Base-by-base conservation (phyloP, 768 basidiomycete genomes). In the Trametes maxima region DNA sequence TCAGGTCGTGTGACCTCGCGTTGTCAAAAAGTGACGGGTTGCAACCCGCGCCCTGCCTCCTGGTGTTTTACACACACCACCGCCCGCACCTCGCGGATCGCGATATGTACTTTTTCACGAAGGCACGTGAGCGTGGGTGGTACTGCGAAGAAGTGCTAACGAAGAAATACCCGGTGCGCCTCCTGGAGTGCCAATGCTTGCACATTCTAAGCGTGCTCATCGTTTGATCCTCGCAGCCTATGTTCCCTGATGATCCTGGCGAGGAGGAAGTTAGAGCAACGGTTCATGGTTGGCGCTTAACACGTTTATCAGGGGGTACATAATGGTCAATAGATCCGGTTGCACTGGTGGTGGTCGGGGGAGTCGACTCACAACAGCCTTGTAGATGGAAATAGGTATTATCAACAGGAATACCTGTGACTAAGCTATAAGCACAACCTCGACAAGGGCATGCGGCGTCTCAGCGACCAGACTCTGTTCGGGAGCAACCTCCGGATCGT, bases 31-130 rank as follows among this genome's bases (percentile, higher is more conserved):
- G 47, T 60, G 25, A 71, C 33, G 44, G 56, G 45, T 45, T 46
- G 12, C 8, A 53, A 10, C 68, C 66, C 2, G 63, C 68, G 22
- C 79, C 81, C 4, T 77, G 75, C 52, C 74, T 94, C 0, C 83
- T 95, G 1, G 91, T 94, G 1, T 96, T 97, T 74, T 95, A 90
- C 72, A 88, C 89, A 0, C 94, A 95, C 62, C 94, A 97, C 66
- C 82, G 90, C 0, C 95, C 95, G 0, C 89, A 89, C 60, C 80
- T 94, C 8, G 92, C 92, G 0, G 79, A 90, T 57, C 83, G 87
- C 13, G 95, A 97, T 68, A 84, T 95, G 78, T 80, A 82, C 2
- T 97, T 96, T 73, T 94, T 98, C 68, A 68, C 69, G 10, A 84
- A 82, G 67, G 92, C 91, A 3, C 69, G 75, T 36, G 73, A 72